A percentile compares a stretch with the other conserved stretches of the same genome.
Evolutionary conservation across 176 grass and related monocot species (phyloP).

Genomic region (Sorghum bicolor): Sorghum_bicolor_NCBIv3 NC_012870.2:10382501-10383000

Average conservation of each 20-base stretch:
- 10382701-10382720: not conserved
- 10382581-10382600: not conserved
- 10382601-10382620: not conserved
- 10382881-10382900: not conserved
- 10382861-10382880: not conserved
- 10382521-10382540: not conserved
- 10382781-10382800: not conserved
- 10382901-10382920: not conserved
- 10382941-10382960: not conserved
- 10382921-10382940: not conserved
- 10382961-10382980: not conserved
- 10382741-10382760: not conserved
- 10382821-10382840: not conserved
- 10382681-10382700: not conserved
- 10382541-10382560: not conserved
- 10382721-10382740: not conserved
- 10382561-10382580: not conserved
- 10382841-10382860: not conserved
- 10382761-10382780: not conserved
- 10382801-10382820: not conserved
- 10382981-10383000: not conserved
- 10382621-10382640: not conserved
- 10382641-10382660: not conserved
- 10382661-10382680: not conserved
- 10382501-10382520: not conserved